Percentiles rank a stretch among this genome's conserved stretches.
Evolutionary conservation across 225 moss, liverwort and hornwort genomes (phyloP).

Genomic region (Ulota crispa): DNA sequence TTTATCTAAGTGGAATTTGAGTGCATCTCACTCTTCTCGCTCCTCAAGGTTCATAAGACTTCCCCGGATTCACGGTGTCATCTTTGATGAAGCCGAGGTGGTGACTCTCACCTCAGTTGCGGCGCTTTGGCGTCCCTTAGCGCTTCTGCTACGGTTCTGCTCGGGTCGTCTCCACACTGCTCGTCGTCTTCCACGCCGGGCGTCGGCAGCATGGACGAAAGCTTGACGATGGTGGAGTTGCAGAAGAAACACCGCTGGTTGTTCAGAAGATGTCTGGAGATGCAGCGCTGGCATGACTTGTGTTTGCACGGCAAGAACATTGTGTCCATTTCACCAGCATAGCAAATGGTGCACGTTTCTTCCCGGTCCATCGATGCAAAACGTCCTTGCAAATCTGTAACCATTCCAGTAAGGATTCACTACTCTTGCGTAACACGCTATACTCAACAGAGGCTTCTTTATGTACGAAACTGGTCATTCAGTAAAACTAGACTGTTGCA

Average conservation of each 20-base stretch:
- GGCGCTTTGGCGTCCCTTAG: constrained; percentile 19
- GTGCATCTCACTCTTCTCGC: not conserved
- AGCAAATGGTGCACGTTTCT: constrained; percentile 88
- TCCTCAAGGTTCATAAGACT: not conserved
- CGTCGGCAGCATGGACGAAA: constrained; percentile 62
- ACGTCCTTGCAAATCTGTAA: constrained; percentile 45
- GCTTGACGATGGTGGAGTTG: constrained; percentile 62
- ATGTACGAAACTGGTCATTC: not conserved
- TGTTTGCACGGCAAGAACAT: constrained; percentile 91
- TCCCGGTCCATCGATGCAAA: constrained; percentile 55
- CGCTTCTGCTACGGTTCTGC: constrained; percentile 27
- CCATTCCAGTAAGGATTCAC: not conserved
- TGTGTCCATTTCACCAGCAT: constrained; percentile 80
- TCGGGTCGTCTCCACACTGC: constrained; percentile 39
- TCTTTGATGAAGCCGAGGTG: constrained; percentile 21
- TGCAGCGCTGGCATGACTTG: constrained; percentile 85
- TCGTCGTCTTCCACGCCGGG: constrained; percentile 49
- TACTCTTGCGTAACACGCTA: not conserved
- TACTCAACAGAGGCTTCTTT: not conserved
- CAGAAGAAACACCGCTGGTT: constrained; percentile 98
- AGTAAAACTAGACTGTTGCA: not conserved
- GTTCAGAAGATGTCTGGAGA: constrained; percentile 86
- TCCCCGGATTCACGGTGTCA: not conserved
- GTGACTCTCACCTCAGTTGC: constrained; percentile 16
- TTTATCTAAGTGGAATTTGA: not conserved